Base-by-base conservation (phyloP, 2,329 filamentous ascomycete species). In the Lasiodiplodia theobromae region DNA sequence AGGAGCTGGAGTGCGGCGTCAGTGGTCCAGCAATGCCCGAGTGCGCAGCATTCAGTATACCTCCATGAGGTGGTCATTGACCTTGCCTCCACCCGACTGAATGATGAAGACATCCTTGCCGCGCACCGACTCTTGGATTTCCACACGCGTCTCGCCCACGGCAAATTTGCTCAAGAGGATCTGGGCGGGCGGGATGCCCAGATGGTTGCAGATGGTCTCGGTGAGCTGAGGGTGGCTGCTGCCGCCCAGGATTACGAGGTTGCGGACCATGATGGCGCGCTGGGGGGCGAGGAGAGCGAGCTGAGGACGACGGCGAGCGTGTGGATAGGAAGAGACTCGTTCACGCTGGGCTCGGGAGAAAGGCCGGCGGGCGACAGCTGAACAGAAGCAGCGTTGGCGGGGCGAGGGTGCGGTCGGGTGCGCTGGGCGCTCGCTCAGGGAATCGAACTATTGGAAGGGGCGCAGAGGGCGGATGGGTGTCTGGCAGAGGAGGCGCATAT, bases 71-170 rank as follows among this genome's bases (percentile, higher is more conserved):
- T 97, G 90, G 82, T 99, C 96, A 79, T 99, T 99, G 82, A 97
- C 93, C 75, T 92, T 92, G 71, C 93, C 94, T 74, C 93, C 93
- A 74, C 93, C 94, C 52, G 93, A 96, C 82, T 98, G 95, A 76
- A 99, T 93, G 78, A 98, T 97, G 84, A 96, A 99, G 79, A 97
- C 96, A 88, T 99, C 96, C 81, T 99, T 99, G 74, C 93, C 96
- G 74, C 96, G 92, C 64, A 99, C 96, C 16, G 94, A 97, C 81
- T 99, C 96, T 79, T 94, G 88, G 77, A 99, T 97, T 82, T 98
- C 96, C 71, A 97, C 95, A 67, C 95, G 90, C 73, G 92, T 97
- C 84, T 98, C 96, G 73, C 96, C 96, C 65, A 96, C 93, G 38
- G 94, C 93, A 84, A 99, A 99, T 83, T 97, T 97, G 77, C 86